A percentile compares a stretch with the other conserved stretches of the same genome.
phyloP scores from a whole-genome alignment of 2,329 filamentous ascomycete genomes.

The Calonectria naviculata region DNA sequence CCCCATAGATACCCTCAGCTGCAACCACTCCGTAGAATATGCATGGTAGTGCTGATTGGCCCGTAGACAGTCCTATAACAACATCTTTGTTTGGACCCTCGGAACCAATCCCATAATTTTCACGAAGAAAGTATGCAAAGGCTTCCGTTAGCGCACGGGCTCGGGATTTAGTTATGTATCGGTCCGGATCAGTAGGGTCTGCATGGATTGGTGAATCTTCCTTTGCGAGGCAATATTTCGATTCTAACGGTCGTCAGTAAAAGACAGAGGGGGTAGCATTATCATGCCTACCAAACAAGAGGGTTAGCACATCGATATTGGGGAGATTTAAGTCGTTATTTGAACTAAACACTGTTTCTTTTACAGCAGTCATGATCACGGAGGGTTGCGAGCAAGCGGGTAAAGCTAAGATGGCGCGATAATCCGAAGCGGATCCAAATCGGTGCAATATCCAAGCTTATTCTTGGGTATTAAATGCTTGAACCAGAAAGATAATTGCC shows the following conservation, averaged over 20 bases:
- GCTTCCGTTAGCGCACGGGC: neutral
- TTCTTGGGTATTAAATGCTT: too few relatives aligned
- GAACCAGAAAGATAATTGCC: too few relatives aligned
- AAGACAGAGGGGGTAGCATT: too few relatives aligned
- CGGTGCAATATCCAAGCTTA: too few relatives aligned
- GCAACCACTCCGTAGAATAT: slow-evolving; percentile 67
- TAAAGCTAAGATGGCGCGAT: too few relatives aligned
- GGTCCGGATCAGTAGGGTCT: neutral
- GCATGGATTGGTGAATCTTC: neutral
- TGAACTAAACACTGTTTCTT: neutral
- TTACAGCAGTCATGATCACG: neutral
- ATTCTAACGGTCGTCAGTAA: neutral
- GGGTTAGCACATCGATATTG: neutral
- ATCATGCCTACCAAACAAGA: neutral
- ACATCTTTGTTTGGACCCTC: slow-evolving; percentile 61
- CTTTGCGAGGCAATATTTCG: neutral
- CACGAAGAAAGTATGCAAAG: neutral
- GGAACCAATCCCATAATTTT: slow-evolving; percentile 53
- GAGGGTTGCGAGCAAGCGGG: too few relatives aligned
- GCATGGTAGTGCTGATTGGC: slow-evolving; percentile 64
- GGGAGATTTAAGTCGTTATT: neutral
- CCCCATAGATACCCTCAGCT: slow-evolving; percentile 68
- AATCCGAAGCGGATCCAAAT: too few relatives aligned
- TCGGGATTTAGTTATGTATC: neutral
- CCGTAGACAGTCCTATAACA: slow-evolving; percentile 66